phyloP scores from a whole-genome alignment of 805 yeast genomes.

The Kazachstania viticola region DNA sequence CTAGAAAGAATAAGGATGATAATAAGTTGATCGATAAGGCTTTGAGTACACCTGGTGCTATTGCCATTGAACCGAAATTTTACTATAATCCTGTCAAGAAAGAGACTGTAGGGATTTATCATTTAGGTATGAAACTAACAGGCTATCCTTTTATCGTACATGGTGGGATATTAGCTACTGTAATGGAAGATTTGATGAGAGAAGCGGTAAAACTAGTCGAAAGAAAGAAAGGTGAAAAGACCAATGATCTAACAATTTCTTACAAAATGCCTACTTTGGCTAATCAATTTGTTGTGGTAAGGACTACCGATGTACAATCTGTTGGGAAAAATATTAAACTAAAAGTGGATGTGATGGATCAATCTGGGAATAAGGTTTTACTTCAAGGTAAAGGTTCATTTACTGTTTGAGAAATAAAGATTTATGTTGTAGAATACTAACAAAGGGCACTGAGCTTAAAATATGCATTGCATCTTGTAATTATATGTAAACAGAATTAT shows the following conservation, averaged over 20 bases:
- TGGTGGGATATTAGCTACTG: constrained; percentile 78
- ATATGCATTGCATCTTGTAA: constrained; percentile 33
- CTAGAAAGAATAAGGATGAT: constrained; percentile 1
- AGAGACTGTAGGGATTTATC: constrained; percentile 57
- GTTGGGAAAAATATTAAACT: constrained; percentile 27
- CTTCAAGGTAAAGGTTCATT: constrained; percentile 48
- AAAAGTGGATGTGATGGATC: constrained; percentile 40
- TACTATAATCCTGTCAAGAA: constrained; percentile 45
- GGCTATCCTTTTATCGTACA: constrained; percentile 85
- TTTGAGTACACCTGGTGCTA: constrained; percentile 64
- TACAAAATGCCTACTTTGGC: constrained; percentile 70
- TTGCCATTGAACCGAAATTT: constrained; percentile 61
- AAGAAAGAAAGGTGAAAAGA: constrained; percentile 21
- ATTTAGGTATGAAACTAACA: constrained; percentile 64
- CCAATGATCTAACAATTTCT: constrained; percentile 31
- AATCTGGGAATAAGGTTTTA: constrained; percentile 36
- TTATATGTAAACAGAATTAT: constrained; percentile 50
- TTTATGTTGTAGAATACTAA: too few species aligned
- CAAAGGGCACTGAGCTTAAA: neutral
- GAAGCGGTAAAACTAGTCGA: constrained; percentile 34
- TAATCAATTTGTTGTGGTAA: constrained; percentile 61
- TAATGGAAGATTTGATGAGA: constrained; percentile 66
- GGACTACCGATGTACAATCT: constrained; percentile 33
- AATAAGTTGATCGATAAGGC: constrained; percentile 34
- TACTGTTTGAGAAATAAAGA: constrained; percentile 6